These are phyloP conservation scores for Haematococcus lacustris DNA, from an alignment of 139 green algal species.

Conservation along the genomic window DNA sequence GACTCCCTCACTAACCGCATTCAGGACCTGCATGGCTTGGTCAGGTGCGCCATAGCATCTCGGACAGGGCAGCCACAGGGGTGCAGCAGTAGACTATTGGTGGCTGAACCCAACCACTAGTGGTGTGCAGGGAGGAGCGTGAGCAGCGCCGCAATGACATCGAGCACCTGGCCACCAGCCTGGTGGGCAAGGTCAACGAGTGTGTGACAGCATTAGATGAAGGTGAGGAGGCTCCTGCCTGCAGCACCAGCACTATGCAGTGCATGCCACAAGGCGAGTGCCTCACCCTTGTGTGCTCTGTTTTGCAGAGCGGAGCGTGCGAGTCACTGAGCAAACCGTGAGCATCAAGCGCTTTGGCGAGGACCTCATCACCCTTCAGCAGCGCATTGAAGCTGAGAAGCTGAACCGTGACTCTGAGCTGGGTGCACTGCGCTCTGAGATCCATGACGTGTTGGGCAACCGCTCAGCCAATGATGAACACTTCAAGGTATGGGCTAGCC, in stretches of 20 bases:
- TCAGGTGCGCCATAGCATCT: no score
- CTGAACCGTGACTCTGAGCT: conserved; percentile 34
- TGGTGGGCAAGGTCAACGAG: conserved; percentile 60
- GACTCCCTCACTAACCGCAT: conserved; percentile 47
- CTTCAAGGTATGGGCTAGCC: conserved; percentile 44
- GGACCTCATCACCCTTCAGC: conserved; percentile 56
- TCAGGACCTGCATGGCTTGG: conserved; percentile 44
- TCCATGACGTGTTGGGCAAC: conserved; percentile 54
- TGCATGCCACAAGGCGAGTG: no score
- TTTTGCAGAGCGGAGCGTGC: conserved; percentile 27
- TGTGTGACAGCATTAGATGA: conserved; percentile 54
- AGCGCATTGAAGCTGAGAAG: conserved; percentile 51
- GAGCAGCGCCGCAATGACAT: conserved; percentile 58
- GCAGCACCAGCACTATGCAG: no score
- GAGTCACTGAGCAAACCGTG: conserved; percentile 31
- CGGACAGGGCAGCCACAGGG: no score
- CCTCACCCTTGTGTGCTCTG: no score
- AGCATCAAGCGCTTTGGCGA: conserved; percentile 50
- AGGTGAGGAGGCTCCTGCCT: no score
- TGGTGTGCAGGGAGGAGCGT: conserved; percentile 53
- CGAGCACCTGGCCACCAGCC: conserved; percentile 50
- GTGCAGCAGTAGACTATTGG: no score
- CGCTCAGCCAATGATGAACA: conserved; percentile 50
- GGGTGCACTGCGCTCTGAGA: conserved; percentile 35
- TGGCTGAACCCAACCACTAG: no score